Evolutionary conservation across 73 alveolate species (phyloP), one percentile per base, ranked within the genome.

Genomic region (Tetrahymena borealis): DNA sequence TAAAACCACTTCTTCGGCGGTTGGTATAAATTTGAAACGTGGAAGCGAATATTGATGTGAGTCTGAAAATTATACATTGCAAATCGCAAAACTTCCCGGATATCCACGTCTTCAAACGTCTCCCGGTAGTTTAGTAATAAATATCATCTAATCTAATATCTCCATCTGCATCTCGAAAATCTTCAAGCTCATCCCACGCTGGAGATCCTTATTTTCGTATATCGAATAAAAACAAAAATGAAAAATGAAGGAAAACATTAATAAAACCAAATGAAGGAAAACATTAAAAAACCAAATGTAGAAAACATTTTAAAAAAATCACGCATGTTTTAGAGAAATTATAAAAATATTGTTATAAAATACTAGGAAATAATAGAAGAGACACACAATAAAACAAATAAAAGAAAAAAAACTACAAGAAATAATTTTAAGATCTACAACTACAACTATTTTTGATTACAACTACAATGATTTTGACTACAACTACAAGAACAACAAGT

Each of bases 51-150:
- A 60, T 60, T 35, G 85, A 60, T 60, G 85, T 60, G 85, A 60
- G 85, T 60, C 85, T 60, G 85, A 60, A 60, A 60, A 60, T 60
- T 60, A 60, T 60, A 60, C 85, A 60, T 60, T 60, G 85, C 35
- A 60, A 60, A 60, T 60, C 85, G 85, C 85, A 60, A 60, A 60
- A 60, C 85, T 60, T 60, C 85, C 85, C 85, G 85, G 85, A 60
- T 60, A 6, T 60, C 38, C 85, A 60, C 28, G 85, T 35, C n/a
- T 60, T 60, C 85, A 60, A 60, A 60, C 85, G 37, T 60, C 85
- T 60, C 85, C 85, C 85, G 85, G 85, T 24, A 60, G 28, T 60
- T 60, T 60, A 60, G 85, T 35, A 60, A 60, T 35, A 60, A 60
- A 60, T 60, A 60, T 60, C n/a, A 60, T 60, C 85, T 60, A 60